phyloP scores from a whole-genome alignment of 208 protist genomes.

The Trypanosoma mega region DNA sequence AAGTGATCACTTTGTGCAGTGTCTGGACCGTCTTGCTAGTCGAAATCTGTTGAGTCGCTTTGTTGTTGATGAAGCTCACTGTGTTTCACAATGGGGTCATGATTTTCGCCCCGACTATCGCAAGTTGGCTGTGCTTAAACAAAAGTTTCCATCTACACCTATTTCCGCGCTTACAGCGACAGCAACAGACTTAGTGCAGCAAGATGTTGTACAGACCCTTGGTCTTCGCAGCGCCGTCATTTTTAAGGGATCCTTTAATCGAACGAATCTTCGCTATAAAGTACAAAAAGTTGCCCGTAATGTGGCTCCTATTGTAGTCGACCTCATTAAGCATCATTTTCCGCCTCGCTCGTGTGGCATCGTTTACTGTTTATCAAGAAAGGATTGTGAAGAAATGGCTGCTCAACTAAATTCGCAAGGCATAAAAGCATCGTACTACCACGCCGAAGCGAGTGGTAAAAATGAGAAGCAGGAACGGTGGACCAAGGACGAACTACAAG shows the following conservation, averaged over 20 bases:
- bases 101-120: constrained; percentile 93
- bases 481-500: constrained; percentile 86
- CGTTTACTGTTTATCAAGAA: constrained; percentile 84
- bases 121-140: constrained; percentile 73
- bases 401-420: constrained; percentile 39
- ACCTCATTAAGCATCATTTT: constrained; percentile 67
- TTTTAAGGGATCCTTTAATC: constrained; percentile 86
- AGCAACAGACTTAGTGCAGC: constrained; percentile 79
- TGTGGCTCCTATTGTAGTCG: constrained; percentile 44
- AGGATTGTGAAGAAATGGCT: constrained; percentile 84
- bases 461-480: constrained; percentile 87
- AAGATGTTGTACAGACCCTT: constrained; percentile 85
- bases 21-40: constrained; percentile 45
- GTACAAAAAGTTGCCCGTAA: constrained; percentile 65
- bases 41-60: constrained; percentile 69
- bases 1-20: constrained; percentile 70
- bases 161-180: constrained; percentile 88
- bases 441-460: constrained; percentile 64
- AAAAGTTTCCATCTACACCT: constrained; percentile 56
- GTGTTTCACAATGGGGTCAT: constrained; percentile 97
- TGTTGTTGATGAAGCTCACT: constrained; percentile 96
- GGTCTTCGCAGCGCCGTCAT: constrained; percentile 60
- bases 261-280: constrained; percentile 72
- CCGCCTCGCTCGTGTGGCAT: constrained; percentile 72
- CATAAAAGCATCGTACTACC: constrained; percentile 74